These are phyloP conservation scores for Kazachstania viticola DNA, from an alignment of 805 yeast species.

Conservation along the genomic window DNA sequence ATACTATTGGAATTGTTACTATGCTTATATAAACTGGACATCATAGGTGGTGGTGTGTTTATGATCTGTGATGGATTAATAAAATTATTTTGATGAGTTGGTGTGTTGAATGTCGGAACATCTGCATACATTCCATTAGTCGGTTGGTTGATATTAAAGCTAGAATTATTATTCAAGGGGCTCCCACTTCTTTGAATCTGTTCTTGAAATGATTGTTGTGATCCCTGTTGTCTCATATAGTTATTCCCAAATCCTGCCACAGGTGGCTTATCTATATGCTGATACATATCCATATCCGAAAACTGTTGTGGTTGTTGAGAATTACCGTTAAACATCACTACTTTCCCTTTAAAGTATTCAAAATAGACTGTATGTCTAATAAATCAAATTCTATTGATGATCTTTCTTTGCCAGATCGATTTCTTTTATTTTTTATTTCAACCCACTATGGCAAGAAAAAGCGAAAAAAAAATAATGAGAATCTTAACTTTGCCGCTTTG, in stretches of 20 bases:
- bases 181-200: slow-evolving; percentile 9
- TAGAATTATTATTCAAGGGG: too few relatives aligned
- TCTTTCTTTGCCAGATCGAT: too few relatives aligned
- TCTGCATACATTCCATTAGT: slow-evolving; percentile 19
- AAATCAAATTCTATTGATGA: too few relatives aligned
- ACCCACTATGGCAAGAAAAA: too few relatives aligned
- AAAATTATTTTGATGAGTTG: slow-evolving; percentile 13
- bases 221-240: slow-evolving; percentile 29
- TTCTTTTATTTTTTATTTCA: too few relatives aligned
- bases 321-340: too few relatives aligned
- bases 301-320: slow-evolving; percentile 4
- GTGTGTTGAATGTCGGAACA: slow-evolving; percentile 22
- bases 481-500: too few relatives aligned
- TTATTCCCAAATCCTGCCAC: slow-evolving; percentile 27
- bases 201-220: slow-evolving; percentile 29
- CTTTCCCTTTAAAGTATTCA: too few relatives aligned
- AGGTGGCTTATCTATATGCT: slow-evolving; percentile 25
- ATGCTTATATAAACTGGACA: slow-evolving; percentile 18
- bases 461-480: too few relatives aligned
- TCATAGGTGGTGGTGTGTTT: slow-evolving; percentile 18
- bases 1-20: slow-evolving; percentile 21
- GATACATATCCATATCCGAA: slow-evolving; percentile 6
- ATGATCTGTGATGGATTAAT: slow-evolving; percentile 9
- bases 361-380: too few relatives aligned
- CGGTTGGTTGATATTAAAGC: too few relatives aligned